These are phyloP conservation scores for Penicillium dipodomyicola DNA, from an alignment of 495 filamentous ascomycete genomes.

Conservation along the genomic window DNA sequence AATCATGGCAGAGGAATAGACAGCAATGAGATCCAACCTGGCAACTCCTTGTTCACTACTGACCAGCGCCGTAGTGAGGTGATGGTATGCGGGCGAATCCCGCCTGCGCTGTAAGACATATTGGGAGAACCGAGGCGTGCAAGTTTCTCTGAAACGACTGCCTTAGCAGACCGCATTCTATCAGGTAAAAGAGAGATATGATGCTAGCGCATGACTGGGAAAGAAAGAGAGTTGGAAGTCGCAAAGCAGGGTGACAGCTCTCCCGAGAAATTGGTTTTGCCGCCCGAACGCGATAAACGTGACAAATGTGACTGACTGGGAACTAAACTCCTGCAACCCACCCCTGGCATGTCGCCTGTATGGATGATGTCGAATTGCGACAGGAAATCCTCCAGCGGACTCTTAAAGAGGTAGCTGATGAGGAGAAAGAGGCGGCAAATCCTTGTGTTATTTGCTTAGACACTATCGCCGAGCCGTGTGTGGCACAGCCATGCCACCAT, in stretches of 20 bases:
- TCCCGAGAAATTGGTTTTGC: slow-evolving; percentile 10
- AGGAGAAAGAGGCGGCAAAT: slow-evolving; percentile 32
- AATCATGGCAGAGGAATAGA: background rate
- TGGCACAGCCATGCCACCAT: slow-evolving; percentile 74
- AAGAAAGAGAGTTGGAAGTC: background rate
- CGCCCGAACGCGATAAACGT: slow-evolving; percentile 11
- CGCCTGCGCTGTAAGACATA: slow-evolving; percentile 28
- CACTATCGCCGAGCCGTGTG: slow-evolving; percentile 64
- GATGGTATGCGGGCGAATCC: slow-evolving; percentile 51
- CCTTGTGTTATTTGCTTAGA: slow-evolving; percentile 69
- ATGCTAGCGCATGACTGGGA: background rate
- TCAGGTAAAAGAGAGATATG: background rate
- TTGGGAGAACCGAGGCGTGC: slow-evolving; percentile 22
- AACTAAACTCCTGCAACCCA: background rate
- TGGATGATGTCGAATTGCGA: slow-evolving; percentile 42
- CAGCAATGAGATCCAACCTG: slow-evolving; percentile 40
- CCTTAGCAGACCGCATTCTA: slow-evolving; percentile 42
- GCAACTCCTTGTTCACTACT: slow-evolving; percentile 66
- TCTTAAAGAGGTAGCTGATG: slow-evolving; percentile 43
- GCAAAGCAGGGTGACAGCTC: background rate
- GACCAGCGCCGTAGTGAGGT: slow-evolving; percentile 83
- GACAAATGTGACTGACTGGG: background rate
- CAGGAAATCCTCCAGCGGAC: slow-evolving; percentile 46
- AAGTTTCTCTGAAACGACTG: slow-evolving; percentile 37
- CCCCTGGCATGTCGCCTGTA: slow-evolving; percentile 23